Evolutionary conservation across 2,329 filamentous ascomycete genomes (phyloP), one percentile per base, ranked within the genome.

Genomic region (Ophiostoma triangulosporum): DNA sequence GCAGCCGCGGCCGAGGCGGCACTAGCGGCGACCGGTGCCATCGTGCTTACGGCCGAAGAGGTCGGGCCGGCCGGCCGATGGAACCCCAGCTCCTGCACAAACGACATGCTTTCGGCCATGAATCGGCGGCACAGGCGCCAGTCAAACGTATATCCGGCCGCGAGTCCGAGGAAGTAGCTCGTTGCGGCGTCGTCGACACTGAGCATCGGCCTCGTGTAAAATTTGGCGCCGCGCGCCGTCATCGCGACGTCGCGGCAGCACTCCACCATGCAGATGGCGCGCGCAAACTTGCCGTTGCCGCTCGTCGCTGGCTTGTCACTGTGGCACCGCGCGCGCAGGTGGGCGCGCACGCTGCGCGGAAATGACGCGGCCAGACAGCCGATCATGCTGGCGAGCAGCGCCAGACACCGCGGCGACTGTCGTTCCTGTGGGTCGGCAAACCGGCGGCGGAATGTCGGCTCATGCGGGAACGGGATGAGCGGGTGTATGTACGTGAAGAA

Each of bases 401-500:
- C 82, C 2, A 89, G 69, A 59, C 89, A 90, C 15, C 78, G 74
- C 9, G 78, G 77, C 58, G 80, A 81, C 6, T 73, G 76, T 51
- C 80, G 73, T 63, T 88, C 84, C 62, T 86, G 78, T 32, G 85
- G 74, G 53, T 75, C 75, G 7, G 74, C 73, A 64, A 88, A 86
- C 1, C 80, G 80, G 57, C 80, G 76, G 22, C 84, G 77, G 64
- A 90, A 89, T 4, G 83, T 85, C 0, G 84, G 84, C 63, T 89
- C 84, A 65, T 90, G 86, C 0, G 86, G 86, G 54, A 90, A 89
- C 0, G 86, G 86, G 55, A 78, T 79, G 8, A 90, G 73, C 1
- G 86, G 86, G 60, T 89, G 84, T 52, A 89, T 83, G 64, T 88
- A 88, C 17, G 83, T 88, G 68, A 89, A 90, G 73, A 87, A 90